Base-by-base conservation (phyloP, 768 basidiomycete genomes). In the Kwoniella shandongensis region DNA sequence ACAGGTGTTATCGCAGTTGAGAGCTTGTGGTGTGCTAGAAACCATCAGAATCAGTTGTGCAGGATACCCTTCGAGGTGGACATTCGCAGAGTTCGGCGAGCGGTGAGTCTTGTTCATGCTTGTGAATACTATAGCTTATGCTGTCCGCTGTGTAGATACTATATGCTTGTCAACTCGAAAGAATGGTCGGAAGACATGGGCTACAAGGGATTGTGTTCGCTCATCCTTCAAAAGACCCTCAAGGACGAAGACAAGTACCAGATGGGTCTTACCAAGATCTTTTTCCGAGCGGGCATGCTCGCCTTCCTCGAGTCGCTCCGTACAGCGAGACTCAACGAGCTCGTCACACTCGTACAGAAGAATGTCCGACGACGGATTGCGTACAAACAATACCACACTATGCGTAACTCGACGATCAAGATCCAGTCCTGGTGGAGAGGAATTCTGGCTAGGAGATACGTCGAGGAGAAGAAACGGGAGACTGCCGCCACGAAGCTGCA, bases 31-130 rank as follows among this genome's bases (percentile, higher is more conserved):
- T 85, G 96, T 99, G 52, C 81, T 99, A 39, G 96, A 99, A 78
- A 99, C 96, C 3, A 99, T 99, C 69, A 84, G 93, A 54, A 99
- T 99, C 73, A 92, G 90, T 78, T 98, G 96, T 77, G 96, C 96
- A 41, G 96, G 96, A 29, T 99, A 99, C 78, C 96, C 96, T 26
- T 91, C 91, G 12, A 83, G 96, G 30, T 98, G 96, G 96, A 91
- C 87, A 3, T 99, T 97, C 65, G 93, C 92, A 72, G 96, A 98
- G 76, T 99, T 99, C 73, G 96, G 91, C 3, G 93, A 98, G 75
- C 84, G 96, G 91, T 94, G 63, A 64, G 86, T 44, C 7, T 0
- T 32, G 32, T 32, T 32, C 7, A 32, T 32, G 32, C 13, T 6
- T 6, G 32, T 32, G 32, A 13, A 32, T 13, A n/a, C n/a, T n/a